phyloP scores from a whole-genome alignment of 2,329 filamentous ascomycete species.

The Cordyceps pruinosa region DNA sequence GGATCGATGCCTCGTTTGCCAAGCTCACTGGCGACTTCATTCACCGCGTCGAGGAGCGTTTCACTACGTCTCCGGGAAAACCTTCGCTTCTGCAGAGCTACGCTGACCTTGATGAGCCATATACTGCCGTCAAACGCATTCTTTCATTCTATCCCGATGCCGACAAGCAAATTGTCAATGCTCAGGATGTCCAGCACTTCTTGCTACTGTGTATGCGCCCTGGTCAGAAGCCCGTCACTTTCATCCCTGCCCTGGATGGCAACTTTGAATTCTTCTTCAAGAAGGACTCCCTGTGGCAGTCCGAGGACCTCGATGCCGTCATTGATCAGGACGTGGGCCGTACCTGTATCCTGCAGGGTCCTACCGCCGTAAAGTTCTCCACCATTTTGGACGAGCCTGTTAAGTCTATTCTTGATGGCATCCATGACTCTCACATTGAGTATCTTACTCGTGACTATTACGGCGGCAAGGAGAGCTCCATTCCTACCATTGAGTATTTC shows the following conservation, averaged over 20 bases:
- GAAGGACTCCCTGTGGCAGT: constrained; percentile 99
- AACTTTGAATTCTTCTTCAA: constrained; percentile 99
- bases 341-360: constrained; percentile 93
- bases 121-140: constrained; percentile 68
- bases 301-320: constrained; percentile 92
- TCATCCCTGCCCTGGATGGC: constrained; percentile 90
- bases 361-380: constrained; percentile 85
- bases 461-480: constrained; percentile 59
- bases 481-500: constrained; percentile 90
- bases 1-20: constrained; percentile 82
- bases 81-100: constrained; percentile 85
- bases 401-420: constrained; percentile 85
- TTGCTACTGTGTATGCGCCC: constrained; percentile 84
- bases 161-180: constrained; percentile 87
- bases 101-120: constrained; percentile 78
- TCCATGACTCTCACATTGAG: constrained; percentile 83
- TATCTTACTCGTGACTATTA: constrained; percentile 76
- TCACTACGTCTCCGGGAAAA: constrained; percentile 65
- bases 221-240: constrained; percentile 92
- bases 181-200: constrained; percentile 97
- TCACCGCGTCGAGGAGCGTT: constrained; percentile 92
- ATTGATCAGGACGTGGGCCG: constrained; percentile 93
- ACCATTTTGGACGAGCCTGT: constrained; percentile 87
- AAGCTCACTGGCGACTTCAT: constrained; percentile 91
- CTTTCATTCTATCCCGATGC: constrained; percentile 79